A percentile compares a stretch with the other conserved stretches of the same genome.
phyloP scores from a whole-genome alignment of 1,139 yeast species.

The Candida frijolesensis region DNA sequence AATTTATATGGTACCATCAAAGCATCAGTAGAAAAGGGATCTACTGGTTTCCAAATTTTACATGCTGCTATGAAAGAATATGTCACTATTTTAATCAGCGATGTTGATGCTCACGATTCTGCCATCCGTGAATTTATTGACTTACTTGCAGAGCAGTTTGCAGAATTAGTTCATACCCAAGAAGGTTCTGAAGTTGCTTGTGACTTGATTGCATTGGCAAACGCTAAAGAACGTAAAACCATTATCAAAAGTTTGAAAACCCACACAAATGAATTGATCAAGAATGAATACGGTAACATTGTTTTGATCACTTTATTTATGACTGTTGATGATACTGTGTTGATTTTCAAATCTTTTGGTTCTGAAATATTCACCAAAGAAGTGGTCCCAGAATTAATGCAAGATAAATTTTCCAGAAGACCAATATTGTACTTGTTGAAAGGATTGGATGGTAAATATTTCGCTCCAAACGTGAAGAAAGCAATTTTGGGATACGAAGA shows the following conservation, averaged over 20 bases:
- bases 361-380: conserved; percentile 59
- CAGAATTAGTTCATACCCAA: conserved; percentile 92
- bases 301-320: conserved; percentile 79
- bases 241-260: conserved; percentile 72
- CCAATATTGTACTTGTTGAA: conserved; percentile 81
- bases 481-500: conserved; percentile 63
- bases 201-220: conserved; percentile 75
- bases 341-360: conserved; percentile 71
- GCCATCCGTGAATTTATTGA: conserved; percentile 85
- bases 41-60: conserved; percentile 92
- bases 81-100: conserved; percentile 62
- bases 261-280: conserved; percentile 72
- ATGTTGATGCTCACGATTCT: conserved; percentile 46
- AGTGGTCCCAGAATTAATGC: conserved; percentile 56
- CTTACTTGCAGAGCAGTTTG: conserved; percentile 81
- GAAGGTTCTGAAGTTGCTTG: conserved; percentile 94
- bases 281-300: conserved; percentile 83
- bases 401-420: conserved; percentile 82
- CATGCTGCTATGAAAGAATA: conserved; percentile 97
- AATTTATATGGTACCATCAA: conserved; percentile 83
- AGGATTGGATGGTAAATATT: conserved; percentile 82
- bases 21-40: conserved; percentile 92
- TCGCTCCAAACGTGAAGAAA: conserved; percentile 68
- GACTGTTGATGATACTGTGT: conserved; percentile 92
- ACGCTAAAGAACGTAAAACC: conserved; percentile 88